Evolutionary conservation across 73 alveolate species (phyloP), one percentile per base, ranked within the genome.

Genomic region (Paramecium sexaurelia): DNA sequence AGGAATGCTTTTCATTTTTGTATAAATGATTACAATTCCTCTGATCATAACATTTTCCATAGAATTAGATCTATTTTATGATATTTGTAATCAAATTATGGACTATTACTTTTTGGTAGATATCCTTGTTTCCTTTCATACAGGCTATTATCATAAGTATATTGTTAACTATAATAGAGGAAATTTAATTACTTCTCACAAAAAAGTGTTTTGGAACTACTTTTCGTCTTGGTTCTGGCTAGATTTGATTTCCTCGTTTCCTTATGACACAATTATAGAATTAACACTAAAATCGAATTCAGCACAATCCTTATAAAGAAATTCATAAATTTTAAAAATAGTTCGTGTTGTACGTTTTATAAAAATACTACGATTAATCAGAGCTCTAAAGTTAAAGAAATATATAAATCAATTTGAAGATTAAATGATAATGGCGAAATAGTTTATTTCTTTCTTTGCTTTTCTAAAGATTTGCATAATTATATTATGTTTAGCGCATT

Each of bases 361-460:
- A 15, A 78, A 78, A 41, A 39, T 78, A 24, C 36, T 78, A 7
- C 68, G 90, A 40, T 78, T 78, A 41, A 20, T 78, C 7, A 78
- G 90, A 32, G 90, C 73, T 78, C 24, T 78, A 61, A 78, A 78
- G 55, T 45, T 78, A 41, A 78, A 78, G 73, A 78, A 45, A 78
- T 36, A 20, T 13, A 24, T 78, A 22, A 41, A 78, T 45, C 40
- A 22, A 37, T 33, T 78, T 3, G 90, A 78, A 32, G 90, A 40
- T 78, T 26, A 73, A 7, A 20, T 78, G 55, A 29, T 45, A 24
- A 32, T 40, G 40, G 73, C 45, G 4, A 20, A 26, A 40, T 22
- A 26, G 4, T n/a, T 78, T 13, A n/a, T 40, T 29, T 36, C 69
- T 9, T 78, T 39, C 55, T 78, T 78, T 36, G 43, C 68, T 24